These are phyloP conservation scores for Dillenia turbinata DNA, from an alignment of 164 flowering plant species.

Conservation along the genomic window DNA sequence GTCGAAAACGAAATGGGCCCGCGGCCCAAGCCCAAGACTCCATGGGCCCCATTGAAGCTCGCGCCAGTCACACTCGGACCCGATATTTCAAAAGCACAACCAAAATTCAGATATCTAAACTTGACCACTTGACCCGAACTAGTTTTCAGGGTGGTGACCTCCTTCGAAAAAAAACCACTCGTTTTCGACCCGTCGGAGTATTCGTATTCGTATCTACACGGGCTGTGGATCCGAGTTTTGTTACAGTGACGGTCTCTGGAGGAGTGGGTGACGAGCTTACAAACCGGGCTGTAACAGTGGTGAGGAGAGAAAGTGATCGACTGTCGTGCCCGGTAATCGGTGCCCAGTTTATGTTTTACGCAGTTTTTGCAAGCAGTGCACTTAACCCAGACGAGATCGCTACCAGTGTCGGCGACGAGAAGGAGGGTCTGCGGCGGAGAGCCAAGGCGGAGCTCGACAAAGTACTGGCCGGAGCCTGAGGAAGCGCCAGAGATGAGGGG, in stretches of 20 bases:
- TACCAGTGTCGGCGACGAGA: slow-evolving; percentile 79
- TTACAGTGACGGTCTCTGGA: slow-evolving; percentile 30
- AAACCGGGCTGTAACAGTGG: slow-evolving; percentile 49
- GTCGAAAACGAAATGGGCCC: slow-evolving; percentile 73
- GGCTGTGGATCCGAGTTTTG: slow-evolving; percentile 50
- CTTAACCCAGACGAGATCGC: slow-evolving; percentile 71
- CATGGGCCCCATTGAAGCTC: slow-evolving; percentile 59
- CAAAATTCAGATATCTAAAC: slow-evolving; percentile 37
- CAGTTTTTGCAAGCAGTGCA: slow-evolving; percentile 71
- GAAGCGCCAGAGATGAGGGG: slow-evolving; percentile 46
- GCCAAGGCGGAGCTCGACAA: slow-evolving; percentile 52
- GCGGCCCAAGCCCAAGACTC: slow-evolving; percentile 80
- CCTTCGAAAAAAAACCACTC: slow-evolving; percentile 62
- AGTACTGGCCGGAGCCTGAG: slow-evolving; percentile 54
- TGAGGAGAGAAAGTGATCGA: slow-evolving; percentile 52
- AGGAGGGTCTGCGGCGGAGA: slow-evolving; percentile 64
- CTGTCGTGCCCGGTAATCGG: slow-evolving; percentile 51
- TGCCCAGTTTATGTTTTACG: slow-evolving; percentile 26
- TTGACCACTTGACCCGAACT: slow-evolving; percentile 27
- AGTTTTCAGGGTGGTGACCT: slow-evolving; percentile 44
- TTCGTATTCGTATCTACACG: slow-evolving; percentile 58
- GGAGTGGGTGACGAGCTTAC: slow-evolving; percentile 49
- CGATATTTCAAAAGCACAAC: slow-evolving; percentile 56
- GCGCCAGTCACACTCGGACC: slow-evolving; percentile 51
- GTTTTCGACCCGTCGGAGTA: slow-evolving; percentile 66